Base-by-base conservation (phyloP, 1,139 yeast species). In the Hansenula lynferdii region DNA sequence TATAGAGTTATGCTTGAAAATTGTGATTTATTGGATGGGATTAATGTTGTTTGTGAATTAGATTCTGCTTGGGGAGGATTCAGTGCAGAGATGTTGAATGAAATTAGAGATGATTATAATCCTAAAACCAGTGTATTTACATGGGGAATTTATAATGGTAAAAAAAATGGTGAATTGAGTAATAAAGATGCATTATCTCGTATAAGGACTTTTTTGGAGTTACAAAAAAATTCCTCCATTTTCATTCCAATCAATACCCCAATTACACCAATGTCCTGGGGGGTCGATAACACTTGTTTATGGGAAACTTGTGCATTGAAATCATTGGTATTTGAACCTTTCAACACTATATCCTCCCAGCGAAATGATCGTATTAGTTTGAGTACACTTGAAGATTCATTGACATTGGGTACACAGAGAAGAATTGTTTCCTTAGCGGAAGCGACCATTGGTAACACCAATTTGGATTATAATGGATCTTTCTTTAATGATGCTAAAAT, bases 61-160 rank as follows among this genome's bases (percentile, higher is more conserved):
- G 92, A 85, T 54, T 70, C 77, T 28, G 84, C 83, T 0, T 92
- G 97, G 97, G 82, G 90, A 31, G 96, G 96, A 0, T 81, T 85
- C 49, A 62, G 85, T 2, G 58, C 66, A 27, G 70, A 70, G 33
- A 50, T 80, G 47, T 45, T 89, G 24, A 56, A 65, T 12, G 72
- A 69, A 17, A 42, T 89, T 22, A 67, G 77, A 38, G 96, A 90
- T 57, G 95, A 87, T 45, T 80, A 77, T 49, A 67, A 77, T 41
- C 79, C 89, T 8, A 84, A 83, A 52, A 68, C 71, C 4, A 57
- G 72, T 17, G 50, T 85, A 0, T 75, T 85, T 61, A 61, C 75
- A 1, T 81, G 84, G 81, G 76, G 72, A 0, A 42, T 73, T 15
- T 65, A 62, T 39, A 58, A 65, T 34, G 51, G 57, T 17, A 59